Percentiles rank a stretch among this genome's conserved stretches.
Evolutionary conservation across 1,139 yeast species (phyloP).

Genomic region (Geotrichum citri-aurantii): DNA sequence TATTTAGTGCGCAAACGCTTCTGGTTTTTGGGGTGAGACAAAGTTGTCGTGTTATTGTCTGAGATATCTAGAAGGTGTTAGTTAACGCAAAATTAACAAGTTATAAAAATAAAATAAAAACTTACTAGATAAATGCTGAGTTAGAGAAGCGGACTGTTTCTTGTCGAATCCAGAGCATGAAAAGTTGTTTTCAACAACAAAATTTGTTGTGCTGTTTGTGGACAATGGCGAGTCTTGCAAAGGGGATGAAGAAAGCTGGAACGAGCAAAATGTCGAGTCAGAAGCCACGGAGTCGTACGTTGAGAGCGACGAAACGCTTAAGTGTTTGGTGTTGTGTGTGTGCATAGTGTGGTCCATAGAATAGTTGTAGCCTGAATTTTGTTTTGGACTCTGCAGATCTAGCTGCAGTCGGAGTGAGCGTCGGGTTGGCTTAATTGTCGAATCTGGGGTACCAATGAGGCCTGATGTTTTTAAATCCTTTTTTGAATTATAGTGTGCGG

Average conservation of each 20-base stretch:
- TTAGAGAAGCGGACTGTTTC: not conserved
- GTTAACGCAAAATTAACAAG: not conserved
- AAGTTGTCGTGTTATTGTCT: no score
- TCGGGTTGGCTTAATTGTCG: not conserved
- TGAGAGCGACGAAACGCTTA: not conserved
- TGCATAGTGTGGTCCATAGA: not conserved
- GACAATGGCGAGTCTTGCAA: not conserved
- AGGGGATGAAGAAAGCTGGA: not conserved
- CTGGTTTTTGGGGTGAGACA: constrained; percentile 18
- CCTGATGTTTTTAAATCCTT: not conserved
- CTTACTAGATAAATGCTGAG: not conserved
- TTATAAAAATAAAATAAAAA: no score
- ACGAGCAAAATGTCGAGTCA: not conserved
- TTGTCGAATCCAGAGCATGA: not conserved
- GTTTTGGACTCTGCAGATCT: not conserved
- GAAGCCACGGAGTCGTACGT: not conserved
- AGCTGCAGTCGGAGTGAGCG: not conserved
- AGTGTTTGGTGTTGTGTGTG: not conserved
- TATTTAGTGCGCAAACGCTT: constrained; percentile 22
- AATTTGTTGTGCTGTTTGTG: not conserved
- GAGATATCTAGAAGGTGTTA: not conserved
- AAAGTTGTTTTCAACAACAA: not conserved
- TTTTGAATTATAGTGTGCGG: not conserved
- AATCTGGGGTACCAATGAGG: not conserved
- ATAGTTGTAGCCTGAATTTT: not conserved